A percentile compares a stretch with the other conserved stretches of the same genome.
These are phyloP conservation scores for Cardiospermum halicacabum DNA, from an alignment of 345 rosid genomes.

Conservation along the genomic window DNA sequence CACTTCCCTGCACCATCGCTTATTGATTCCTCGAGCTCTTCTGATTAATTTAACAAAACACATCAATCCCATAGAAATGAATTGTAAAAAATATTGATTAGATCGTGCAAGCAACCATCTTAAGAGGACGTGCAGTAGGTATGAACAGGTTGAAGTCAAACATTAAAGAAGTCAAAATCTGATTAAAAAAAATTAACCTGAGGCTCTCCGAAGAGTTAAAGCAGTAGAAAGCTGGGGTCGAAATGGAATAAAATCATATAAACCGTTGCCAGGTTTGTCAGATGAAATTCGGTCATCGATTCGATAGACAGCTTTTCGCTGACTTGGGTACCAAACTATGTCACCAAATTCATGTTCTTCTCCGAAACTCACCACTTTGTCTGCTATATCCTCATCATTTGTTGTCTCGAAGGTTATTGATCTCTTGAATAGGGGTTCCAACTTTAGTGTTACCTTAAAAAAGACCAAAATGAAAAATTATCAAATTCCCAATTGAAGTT, in stretches of 20 bases:
- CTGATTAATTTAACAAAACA: slow-evolving; percentile 18
- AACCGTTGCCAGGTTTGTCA: slow-evolving; percentile 43
- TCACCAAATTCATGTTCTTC: slow-evolving; percentile 67
- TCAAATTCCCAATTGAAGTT: not conserved
- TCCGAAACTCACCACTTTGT: slow-evolving; percentile 42
- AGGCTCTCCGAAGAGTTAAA: slow-evolving; percentile 29
- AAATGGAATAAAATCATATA: slow-evolving; percentile 52
- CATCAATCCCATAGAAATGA: not conserved
- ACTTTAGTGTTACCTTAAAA: slow-evolving; percentile 60
- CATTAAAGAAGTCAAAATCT: too few relatives aligned
- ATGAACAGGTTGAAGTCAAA: too few relatives aligned
- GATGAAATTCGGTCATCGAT: slow-evolving; percentile 49
- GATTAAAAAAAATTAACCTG: slow-evolving; percentile 30
- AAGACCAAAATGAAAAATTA: not conserved
- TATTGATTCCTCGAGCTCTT: slow-evolving; percentile 44
- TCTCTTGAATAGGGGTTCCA: slow-evolving; percentile 67
- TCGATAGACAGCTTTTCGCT: slow-evolving; percentile 52
- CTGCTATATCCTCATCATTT: slow-evolving; percentile 47
- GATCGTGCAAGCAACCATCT: too few relatives aligned
- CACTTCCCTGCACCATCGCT: slow-evolving; percentile 39
- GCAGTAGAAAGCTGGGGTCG: slow-evolving; percentile 37
- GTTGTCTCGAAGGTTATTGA: slow-evolving; percentile 36
- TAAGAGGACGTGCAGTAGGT: too few relatives aligned
- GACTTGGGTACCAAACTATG: slow-evolving; percentile 66
- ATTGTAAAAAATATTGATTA: too few relatives aligned